Evolutionary conservation across 805 yeast genomes (phyloP).

Genomic region (Spathaspora gorwiae): DNA sequence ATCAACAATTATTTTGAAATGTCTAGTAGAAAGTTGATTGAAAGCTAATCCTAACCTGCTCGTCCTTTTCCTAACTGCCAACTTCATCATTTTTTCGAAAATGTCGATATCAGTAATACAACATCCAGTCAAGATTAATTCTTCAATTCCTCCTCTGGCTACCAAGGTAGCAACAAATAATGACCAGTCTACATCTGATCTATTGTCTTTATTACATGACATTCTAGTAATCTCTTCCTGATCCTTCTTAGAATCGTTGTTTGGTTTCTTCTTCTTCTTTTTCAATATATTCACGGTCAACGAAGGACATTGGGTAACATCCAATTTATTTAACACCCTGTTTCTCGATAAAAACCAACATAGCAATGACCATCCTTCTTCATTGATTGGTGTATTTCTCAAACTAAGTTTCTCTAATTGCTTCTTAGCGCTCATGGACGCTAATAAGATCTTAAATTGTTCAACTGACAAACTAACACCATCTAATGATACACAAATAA

Average conservation of each 20-base stretch:
- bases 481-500: conserved; percentile 70
- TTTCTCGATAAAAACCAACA: conserved; percentile 72
- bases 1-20: conserved; percentile 47
- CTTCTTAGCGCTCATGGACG: conserved; percentile 63
- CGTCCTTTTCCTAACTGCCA: conserved; percentile 54
- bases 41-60: conserved; percentile 72
- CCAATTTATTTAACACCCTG: conserved; percentile 53
- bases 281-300: conserved; percentile 42
- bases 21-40: conserved; percentile 59
- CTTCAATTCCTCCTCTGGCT: conserved; percentile 73
- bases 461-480: conserved; percentile 70
- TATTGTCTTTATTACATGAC: conserved; percentile 46
- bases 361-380: conserved; percentile 71
- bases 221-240: conserved; percentile 34
- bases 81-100: conserved; percentile 51
- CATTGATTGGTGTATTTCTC: conserved; percentile 70
- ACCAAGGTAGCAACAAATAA: conserved; percentile 65
- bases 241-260: conserved; percentile 11
- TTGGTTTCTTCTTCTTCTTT: conserved; percentile 23
- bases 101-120: conserved; percentile 51
- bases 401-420: conserved; percentile 69
- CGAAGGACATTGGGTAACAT: conserved; percentile 65
- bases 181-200: conserved; percentile 82
- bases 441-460: conserved; percentile 70
- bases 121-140: conserved; percentile 74